Evolutionary conservation across 1,284 basidiomycete species (phyloP).

Genomic region (Volvariella volvacea): DNA sequence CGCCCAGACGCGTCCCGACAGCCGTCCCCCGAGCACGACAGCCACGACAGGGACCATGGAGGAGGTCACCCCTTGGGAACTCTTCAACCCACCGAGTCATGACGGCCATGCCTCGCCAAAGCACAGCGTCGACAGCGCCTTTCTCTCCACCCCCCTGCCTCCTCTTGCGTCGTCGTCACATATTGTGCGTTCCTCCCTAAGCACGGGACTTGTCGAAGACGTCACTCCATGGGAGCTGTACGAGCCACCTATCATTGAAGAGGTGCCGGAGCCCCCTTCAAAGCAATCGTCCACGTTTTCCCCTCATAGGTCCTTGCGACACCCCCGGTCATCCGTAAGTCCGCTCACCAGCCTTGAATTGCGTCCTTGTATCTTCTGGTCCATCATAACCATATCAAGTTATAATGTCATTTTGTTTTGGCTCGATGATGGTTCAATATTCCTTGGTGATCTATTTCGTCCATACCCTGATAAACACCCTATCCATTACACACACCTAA

Average conservation of each 20-base stretch:
- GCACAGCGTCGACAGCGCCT: no score
- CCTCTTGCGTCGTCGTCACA: no score
- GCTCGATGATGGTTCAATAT: no score
- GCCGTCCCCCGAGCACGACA: neutral
- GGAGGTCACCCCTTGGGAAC: conserved; percentile 23
- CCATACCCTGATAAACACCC: no score
- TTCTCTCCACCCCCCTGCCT: no score
- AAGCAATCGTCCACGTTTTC: neutral
- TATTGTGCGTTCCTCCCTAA: conserved; percentile 9
- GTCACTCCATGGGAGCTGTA: conserved; percentile 32
- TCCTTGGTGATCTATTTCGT: no score
- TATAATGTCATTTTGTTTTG: no score
- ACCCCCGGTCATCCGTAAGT: conserved; percentile 3
- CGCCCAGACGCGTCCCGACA: conserved; percentile 11
- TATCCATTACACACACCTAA: no score
- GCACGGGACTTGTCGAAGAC: conserved; percentile 23
- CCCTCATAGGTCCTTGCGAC: neutral
- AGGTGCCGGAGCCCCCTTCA: neutral
- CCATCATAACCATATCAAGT: no score
- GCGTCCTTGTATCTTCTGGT: neutral
- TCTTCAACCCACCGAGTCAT: no score
- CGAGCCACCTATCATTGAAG: conserved; percentile 11
- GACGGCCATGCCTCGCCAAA: no score
- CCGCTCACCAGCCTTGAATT: no score
- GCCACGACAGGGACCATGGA: conserved; percentile 16